Conservation (phyloP, 2,329 filamentous ascomycete species). For the Xenosphaeropsis pyriputrescens region DNA sequence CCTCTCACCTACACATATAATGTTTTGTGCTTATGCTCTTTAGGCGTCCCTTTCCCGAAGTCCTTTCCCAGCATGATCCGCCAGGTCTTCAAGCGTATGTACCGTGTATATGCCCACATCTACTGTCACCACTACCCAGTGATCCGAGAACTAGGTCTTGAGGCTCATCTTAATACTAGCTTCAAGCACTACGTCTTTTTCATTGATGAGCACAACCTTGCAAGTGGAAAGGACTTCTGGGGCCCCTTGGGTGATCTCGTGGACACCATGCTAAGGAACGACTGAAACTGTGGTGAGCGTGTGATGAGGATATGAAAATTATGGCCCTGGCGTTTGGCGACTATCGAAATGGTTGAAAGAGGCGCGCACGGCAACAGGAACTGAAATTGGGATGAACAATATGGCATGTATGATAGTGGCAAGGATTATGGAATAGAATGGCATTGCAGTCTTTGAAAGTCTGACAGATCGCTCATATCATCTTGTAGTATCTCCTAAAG, state of each 20-base stretch:
- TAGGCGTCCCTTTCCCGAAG: conserved; percentile 87
- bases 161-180: conserved; percentile 95
- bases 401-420: neutral
- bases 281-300: conserved; percentile 21
- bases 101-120: conserved; percentile 96
- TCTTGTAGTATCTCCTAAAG: no score
- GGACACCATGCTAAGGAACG: conserved; percentile 93
- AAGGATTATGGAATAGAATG: neutral
- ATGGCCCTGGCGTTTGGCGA: conserved; percentile 11
- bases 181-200: conserved; percentile 99
- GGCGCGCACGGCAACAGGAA: neutral
- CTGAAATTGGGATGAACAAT: neutral
- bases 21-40: conserved; percentile 4
- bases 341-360: neutral
- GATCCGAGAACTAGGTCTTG: conserved; percentile 83
- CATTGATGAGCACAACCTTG: conserved; percentile 88
- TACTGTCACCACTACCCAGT: conserved; percentile 99
- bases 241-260: conserved; percentile 89
- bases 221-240: conserved; percentile 94
- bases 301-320: conserved; percentile 7
- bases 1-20: conserved; percentile 1
- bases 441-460: neutral
- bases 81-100: conserved; percentile 98
- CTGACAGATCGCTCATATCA: neutral
- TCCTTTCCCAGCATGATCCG: conserved; percentile 77